Percentiles rank a stretch among this genome's conserved stretches.
These are phyloP conservation scores for Delonix regia DNA, from an alignment of 306 rosid species.

Conservation along the genomic window DNA sequence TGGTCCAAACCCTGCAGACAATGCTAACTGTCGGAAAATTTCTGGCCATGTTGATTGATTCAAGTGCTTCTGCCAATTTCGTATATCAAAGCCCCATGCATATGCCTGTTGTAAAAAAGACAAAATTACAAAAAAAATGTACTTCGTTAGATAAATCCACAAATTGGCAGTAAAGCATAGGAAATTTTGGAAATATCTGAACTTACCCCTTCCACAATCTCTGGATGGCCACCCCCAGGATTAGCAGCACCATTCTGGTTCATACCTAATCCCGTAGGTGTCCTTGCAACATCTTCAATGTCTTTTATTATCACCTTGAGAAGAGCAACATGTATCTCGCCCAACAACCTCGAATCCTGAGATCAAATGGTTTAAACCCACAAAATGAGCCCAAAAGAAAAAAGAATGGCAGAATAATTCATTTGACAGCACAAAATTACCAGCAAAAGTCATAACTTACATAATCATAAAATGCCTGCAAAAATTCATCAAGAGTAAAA, in stretches of 20 bases:
- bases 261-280: constrained; percentile 83
- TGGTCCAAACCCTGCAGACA: constrained; percentile 96
- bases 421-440: constrained; percentile 29
- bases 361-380: constrained; percentile 39
- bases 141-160: constrained; percentile 22
- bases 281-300: constrained; percentile 98
- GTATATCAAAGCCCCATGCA: constrained; percentile 98
- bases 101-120: constrained; percentile 64
- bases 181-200: constrained; percentile 23
- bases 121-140: constrained; percentile 19
- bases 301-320: constrained; percentile 87
- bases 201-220: constrained; percentile 96
- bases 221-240: constrained; percentile 97
- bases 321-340: constrained; percentile 92
- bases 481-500: constrained; percentile 92
- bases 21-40: constrained; percentile 86
- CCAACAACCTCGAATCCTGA: constrained; percentile 96
- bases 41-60: constrained; percentile 97
- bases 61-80: constrained; percentile 93
- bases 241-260: constrained; percentile 92
- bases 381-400: constrained; percentile 4
- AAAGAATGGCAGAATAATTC: background rate
- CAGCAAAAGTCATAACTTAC: constrained; percentile 58
- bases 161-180: constrained; percentile 23
- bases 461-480: constrained; percentile 95